Conservation (phyloP, 257 asterid genomes). For the Penstemon eatonii region DNA sequence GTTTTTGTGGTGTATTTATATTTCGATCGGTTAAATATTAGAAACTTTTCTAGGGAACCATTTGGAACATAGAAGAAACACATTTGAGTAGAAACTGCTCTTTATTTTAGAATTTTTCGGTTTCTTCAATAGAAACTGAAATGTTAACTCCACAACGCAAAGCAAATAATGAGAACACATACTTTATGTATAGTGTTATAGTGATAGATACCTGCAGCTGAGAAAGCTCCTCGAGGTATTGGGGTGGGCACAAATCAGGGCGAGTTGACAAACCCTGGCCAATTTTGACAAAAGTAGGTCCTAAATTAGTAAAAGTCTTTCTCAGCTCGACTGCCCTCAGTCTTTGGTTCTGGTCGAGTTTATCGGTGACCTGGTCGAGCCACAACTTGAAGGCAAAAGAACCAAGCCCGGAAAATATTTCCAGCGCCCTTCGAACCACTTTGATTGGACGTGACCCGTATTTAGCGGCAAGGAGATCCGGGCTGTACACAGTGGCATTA, state of each 20-base stretch:
- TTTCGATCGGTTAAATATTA: too few species aligned
- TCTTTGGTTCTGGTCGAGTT: conserved; percentile 57
- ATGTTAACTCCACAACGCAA: too few species aligned
- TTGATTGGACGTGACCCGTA: conserved; percentile 80
- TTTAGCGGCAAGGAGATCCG: conserved; percentile 48
- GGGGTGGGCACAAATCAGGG: conserved; percentile 93
- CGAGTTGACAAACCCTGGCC: conserved; percentile 99
- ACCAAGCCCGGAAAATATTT: conserved; percentile 68
- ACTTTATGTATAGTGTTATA: too few species aligned
- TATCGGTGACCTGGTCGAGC: conserved; percentile 65
- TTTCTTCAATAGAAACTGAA: too few species aligned
- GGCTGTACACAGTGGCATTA: conserved; percentile 72
- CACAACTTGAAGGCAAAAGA: conserved; percentile 72
- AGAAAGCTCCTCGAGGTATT: conserved; percentile 85
- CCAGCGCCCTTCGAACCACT: conserved; percentile 68
- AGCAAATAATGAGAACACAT: too few species aligned
- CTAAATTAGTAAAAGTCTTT: conserved; percentile 74
- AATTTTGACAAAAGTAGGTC: conserved; percentile 93
- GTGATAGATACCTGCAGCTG: conserved; percentile 58
- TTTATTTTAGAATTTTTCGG: too few species aligned
- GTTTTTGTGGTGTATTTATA: too few species aligned
- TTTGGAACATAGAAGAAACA: too few species aligned
- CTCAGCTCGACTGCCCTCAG: conserved; percentile 70
- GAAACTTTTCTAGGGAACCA: too few species aligned
- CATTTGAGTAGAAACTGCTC: too few species aligned